phyloP scores from a whole-genome alignment of 495 filamentous ascomycete species.

The Daldinia grandis region DNA sequence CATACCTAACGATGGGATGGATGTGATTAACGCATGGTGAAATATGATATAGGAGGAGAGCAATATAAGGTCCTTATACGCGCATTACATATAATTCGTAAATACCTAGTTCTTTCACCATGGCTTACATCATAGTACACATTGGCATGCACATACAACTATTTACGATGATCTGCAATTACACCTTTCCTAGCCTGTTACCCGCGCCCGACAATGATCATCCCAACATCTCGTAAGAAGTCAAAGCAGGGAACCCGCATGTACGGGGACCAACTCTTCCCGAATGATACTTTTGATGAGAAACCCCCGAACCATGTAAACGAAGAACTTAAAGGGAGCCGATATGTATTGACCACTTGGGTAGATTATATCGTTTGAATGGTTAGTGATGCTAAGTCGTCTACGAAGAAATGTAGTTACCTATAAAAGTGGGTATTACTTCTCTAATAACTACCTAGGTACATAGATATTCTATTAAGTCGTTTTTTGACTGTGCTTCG shows the following conservation, averaged over 20 bases:
- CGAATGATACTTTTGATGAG: constrained; percentile 20
- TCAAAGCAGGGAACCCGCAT: constrained; percentile 22
- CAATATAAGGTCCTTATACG: neutral
- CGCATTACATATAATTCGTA: too few relatives aligned
- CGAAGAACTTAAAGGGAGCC: neutral
- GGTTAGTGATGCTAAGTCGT: neutral
- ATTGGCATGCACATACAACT: neutral
- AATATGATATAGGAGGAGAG: constrained; percentile 3
- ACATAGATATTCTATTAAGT: neutral
- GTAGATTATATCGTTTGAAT: neutral
- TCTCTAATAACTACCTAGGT: too few relatives aligned
- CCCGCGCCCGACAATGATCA: constrained; percentile 12
- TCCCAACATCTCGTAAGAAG: constrained; percentile 24
- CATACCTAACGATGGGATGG: neutral
- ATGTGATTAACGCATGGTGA: neutral
- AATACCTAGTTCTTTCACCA: neutral
- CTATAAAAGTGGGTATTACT: neutral
- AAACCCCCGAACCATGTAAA: constrained; percentile 1
- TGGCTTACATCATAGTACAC: neutral
- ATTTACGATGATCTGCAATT: constrained; percentile 9
- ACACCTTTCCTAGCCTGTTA: constrained; percentile 21
- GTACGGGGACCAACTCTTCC: constrained; percentile 14
- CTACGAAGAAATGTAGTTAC: neutral
- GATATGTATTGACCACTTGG: neutral
- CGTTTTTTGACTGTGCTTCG: constrained; percentile 12